Percentiles rank a stretch among this genome's conserved stretches.
Conservation (phyloP, 345 rosid genomes). For the Eucalyptus cloeziana region DNA sequence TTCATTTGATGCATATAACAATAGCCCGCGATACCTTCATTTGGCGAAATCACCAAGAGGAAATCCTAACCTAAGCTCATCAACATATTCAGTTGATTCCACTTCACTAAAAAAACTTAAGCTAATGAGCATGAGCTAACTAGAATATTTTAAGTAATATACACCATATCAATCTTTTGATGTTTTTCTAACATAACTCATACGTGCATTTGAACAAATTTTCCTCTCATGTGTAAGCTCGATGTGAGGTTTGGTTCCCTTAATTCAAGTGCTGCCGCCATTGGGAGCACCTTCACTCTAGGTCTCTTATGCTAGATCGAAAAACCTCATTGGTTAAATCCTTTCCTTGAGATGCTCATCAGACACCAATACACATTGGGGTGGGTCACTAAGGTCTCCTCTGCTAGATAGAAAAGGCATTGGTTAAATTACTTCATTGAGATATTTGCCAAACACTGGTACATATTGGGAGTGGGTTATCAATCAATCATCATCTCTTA, state of each 20-base stretch:
- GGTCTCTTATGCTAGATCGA: rapidly evolving
- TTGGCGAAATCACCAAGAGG: neutral
- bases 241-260: neutral
- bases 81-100: neutral
- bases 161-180: neutral
- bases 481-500: neutral
- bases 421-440: neutral
- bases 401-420: neutral
- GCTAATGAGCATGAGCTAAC: neutral
- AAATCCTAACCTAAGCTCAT: neutral
- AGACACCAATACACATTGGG: neutral
- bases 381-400: neutral
- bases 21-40: rapidly evolving
- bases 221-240: neutral
- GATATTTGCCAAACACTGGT: neutral
- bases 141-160: neutral
- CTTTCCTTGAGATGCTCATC: neutral
- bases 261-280: neutral
- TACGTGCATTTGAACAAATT: neutral
- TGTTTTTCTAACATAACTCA: neutral
- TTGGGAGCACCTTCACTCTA: neutral
- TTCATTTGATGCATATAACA: rapidly evolving
- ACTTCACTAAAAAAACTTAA: neutral
- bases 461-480: neutral
- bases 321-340: neutral